Conservation (phyloP, 768 basidiomycete genomes). For the Psilocybe cubensis region DNA sequence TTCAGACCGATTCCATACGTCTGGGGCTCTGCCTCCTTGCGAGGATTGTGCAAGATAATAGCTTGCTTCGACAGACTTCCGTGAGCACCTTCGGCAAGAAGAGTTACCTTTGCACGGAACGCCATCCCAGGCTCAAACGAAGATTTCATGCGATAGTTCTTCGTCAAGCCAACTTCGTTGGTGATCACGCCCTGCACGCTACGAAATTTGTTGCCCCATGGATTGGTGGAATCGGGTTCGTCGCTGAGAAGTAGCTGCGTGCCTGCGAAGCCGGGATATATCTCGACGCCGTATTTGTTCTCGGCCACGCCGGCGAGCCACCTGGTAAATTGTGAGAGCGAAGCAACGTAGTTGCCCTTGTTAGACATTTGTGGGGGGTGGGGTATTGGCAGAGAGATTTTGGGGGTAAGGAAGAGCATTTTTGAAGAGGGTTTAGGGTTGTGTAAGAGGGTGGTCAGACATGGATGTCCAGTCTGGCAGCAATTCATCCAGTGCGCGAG, state of each 20-base stretch:
- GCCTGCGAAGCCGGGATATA: constrained; percentile 97
- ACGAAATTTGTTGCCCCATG: constrained; percentile 44
- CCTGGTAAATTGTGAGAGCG: constrained; percentile 84
- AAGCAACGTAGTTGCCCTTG: constrained; percentile 90
- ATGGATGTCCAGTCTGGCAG: constrained; percentile 78
- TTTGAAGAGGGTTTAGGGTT: constrained; percentile 72
- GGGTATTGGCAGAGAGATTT: constrained; percentile 76
- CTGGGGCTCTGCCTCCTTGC: constrained; percentile 77
- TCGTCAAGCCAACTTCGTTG: constrained; percentile 92
- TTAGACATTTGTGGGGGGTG: constrained; percentile 98
- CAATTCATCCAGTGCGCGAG: constrained; percentile 87
- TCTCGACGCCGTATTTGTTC: constrained; percentile 78
- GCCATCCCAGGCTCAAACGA: constrained; percentile 96
- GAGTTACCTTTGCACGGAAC: constrained; percentile 88
- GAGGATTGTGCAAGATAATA: constrained; percentile 72
- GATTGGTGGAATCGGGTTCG: constrained; percentile 43
- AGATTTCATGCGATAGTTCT: constrained; percentile 74
- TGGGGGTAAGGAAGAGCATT: constrained; percentile 86
- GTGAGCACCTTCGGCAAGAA: constrained; percentile 95
- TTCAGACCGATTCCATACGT: constrained; percentile 97
- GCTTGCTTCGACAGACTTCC: constrained; percentile 86
- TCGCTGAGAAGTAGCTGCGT: constrained; percentile 76
- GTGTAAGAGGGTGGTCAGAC: constrained; percentile 78
- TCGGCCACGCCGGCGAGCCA: constrained; percentile 92
- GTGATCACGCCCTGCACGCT: constrained; percentile 82